Evolutionary conservation across 1,284 basidiomycete genomes (phyloP).

Genomic region (Omphalotus olearius): DNA sequence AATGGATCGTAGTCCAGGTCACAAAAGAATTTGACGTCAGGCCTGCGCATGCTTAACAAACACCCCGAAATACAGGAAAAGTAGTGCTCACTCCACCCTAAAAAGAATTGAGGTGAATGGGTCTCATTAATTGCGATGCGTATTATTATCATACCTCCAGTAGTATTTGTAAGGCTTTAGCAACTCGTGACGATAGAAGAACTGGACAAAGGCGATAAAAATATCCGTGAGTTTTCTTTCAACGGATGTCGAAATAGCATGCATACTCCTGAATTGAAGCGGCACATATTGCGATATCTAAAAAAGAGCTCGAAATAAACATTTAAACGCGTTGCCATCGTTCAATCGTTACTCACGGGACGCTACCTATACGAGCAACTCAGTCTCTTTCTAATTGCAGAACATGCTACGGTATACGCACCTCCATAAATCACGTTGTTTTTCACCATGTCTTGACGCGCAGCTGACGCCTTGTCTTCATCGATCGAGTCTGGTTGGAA

Average conservation of each 20-base stretch:
- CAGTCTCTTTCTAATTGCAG: not conserved
- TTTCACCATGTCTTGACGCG: constrained; percentile 62
- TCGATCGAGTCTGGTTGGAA: constrained; percentile 74
- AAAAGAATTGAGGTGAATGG: not conserved
- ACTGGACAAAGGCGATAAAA: constrained; percentile 49
- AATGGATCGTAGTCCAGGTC: constrained; percentile 89
- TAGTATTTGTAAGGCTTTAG: constrained; percentile 86
- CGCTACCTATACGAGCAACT: constrained; percentile 32
- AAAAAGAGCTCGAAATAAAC: not conserved
- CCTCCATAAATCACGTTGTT: constrained; percentile 77
- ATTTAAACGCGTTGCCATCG: not conserved
- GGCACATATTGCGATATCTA: constrained; percentile 88
- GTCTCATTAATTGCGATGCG: not conserved
- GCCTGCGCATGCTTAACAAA: constrained; percentile 36
- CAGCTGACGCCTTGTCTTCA: constrained; percentile 57
- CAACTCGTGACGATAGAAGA: constrained; percentile 83
- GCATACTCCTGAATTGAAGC: constrained; percentile 89
- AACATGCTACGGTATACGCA: constrained; percentile 20
- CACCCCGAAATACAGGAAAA: constrained; percentile 2
- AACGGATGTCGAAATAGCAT: not conserved
- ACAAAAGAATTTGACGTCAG: constrained; percentile 82
- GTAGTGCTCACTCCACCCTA: constrained; percentile 49
- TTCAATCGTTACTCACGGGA: constrained; percentile 21
- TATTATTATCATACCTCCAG: constrained; percentile 54
- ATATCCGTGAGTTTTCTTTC: no score